Base-by-base conservation (phyloP, 495 filamentous ascomycete species). In the Podospora didyma region DNA sequence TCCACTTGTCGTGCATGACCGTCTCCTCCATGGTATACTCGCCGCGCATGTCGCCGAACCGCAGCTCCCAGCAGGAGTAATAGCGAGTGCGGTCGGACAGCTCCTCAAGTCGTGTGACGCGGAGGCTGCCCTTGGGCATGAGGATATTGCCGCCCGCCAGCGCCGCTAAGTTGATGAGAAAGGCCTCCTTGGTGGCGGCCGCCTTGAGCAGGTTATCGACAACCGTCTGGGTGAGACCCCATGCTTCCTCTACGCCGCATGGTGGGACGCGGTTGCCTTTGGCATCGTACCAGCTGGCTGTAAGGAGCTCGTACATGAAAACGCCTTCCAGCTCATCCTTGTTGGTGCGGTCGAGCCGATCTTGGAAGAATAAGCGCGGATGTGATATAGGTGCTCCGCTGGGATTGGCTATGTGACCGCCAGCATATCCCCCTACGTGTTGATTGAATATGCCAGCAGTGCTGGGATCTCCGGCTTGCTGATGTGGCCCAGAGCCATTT, bases 101-200 rank as follows among this genome's bases (percentile, higher is more conserved):
- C 7, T 71, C 60, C 49, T 76, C 69, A 12, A 75, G 22, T 12
- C 71, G 65, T 11, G 69, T 75, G 37, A 81, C 70, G 19, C 58
- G 63, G 23, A 74, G 61, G 31, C 56, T 61, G 21, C 61, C 64
- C 7, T 62, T 60, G 3, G 61, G 64, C 67, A 79, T 74, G 46
- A 82, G 55, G 7, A 73, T 58, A 34, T 67, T 71, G 5, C 75
- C 76, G 4, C 80, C 79, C 9, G 69, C 74, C 39, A 83, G 66
- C 12, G 77, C 78, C 1, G 75, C 67, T 0, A 82, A 61, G 55
- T 82, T 82, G 31, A 82, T 81, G 7, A 83, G 62, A 53, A 82
- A 83, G 0, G 72, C 70, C 61, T 80, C 71, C 7, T 74, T 73
- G 14, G 66, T 75, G 0, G 65, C 62, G 0, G 76, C 73, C 21